Evolutionary conservation across 1,284 basidiomycete genomes (phyloP), one percentile per base, ranked within the genome.

Genomic region (Bondarzewia mesenterica): DNA sequence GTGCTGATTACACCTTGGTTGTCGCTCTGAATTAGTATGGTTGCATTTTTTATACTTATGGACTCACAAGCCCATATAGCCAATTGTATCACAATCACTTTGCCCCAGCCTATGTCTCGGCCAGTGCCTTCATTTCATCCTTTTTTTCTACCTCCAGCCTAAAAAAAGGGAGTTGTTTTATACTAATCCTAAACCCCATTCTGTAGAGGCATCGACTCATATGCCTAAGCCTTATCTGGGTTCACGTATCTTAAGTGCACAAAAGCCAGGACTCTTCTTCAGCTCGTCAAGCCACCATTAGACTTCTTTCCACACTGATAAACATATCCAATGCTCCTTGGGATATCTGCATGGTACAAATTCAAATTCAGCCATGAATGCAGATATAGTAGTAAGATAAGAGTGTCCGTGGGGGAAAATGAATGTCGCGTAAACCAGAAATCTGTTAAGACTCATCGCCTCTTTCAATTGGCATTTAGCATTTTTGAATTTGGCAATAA

Each of bases 1-100:
- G 69, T 68, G 5, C 63, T 63, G n/a, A 71, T 64, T 2, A 69
- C 64, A 2, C 70, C 70, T 37, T 61, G 51, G 54, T 74, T 73
- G 56, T 74, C 69, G 1, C 64, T 64, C 12, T 63, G 55, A 5
- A 73, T 52, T 0, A 62, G 41, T 2, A 72, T n/a, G n/a, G 55
- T 42, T 2, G 23, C 10, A 46, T 64, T 42, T 1, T 29, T 26
- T 10, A 57, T 4, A 10, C 56, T 57, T 3, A 7, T 3, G 2
- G 29, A 43, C 7, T 58, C 58, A 5, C 66, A 27, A 8, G 55
- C 45, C 29, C 49, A 49, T 2, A 63, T 48, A 2, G 55, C 48
- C 0, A 69, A 49, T 46, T 69, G 60, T 7, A 68, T 41, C 1
- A 65, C 64, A 1, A 69, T 44, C 5, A 52, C 58, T 50, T 68